These are phyloP conservation scores for Lathyrus tuberosus DNA, from an alignment of 306 rosid species.

Conservation along the genomic window DNA sequence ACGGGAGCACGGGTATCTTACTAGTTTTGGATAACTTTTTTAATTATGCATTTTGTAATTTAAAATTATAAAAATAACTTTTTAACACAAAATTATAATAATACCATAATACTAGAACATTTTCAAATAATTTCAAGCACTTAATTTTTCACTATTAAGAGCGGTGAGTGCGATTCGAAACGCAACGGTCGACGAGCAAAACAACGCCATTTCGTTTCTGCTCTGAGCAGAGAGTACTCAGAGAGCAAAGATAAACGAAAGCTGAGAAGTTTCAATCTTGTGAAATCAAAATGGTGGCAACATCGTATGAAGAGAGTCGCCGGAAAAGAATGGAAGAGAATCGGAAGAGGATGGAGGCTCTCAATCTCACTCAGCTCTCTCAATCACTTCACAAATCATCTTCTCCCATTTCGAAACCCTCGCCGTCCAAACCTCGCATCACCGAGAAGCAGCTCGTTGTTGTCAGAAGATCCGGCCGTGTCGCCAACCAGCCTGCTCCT, in stretches of 20 bases:
- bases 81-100: no score
- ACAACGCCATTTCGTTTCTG: not conserved
- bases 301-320: slow-evolving; percentile 71
- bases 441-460: slow-evolving; percentile 49
- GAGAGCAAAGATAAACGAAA: not conserved
- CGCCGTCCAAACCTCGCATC: slow-evolving; percentile 53
- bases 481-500: slow-evolving; percentile 62
- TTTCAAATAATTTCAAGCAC: no score
- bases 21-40: no score
- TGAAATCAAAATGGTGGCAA: slow-evolving; percentile 41
- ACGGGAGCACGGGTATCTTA: no score
- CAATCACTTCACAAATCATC: slow-evolving; percentile 49
- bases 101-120: no score
- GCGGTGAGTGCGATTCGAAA: slow-evolving; percentile 33
- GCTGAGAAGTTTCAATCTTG: not conserved
- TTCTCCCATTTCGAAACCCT: slow-evolving; percentile 52
- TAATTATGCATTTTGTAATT: no score
- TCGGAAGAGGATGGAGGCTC: slow-evolving; percentile 73
- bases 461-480: slow-evolving; percentile 75
- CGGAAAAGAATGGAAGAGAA: slow-evolving; percentile 72
- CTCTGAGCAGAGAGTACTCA: no score
- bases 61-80: no score
- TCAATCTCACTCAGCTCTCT: slow-evolving; percentile 63
- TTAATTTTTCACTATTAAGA: not conserved
- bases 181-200: slow-evolving; percentile 51